Conservation (phyloP, 2,329 filamentous ascomycete genomes). For the Fusarium irregulare region DNA sequence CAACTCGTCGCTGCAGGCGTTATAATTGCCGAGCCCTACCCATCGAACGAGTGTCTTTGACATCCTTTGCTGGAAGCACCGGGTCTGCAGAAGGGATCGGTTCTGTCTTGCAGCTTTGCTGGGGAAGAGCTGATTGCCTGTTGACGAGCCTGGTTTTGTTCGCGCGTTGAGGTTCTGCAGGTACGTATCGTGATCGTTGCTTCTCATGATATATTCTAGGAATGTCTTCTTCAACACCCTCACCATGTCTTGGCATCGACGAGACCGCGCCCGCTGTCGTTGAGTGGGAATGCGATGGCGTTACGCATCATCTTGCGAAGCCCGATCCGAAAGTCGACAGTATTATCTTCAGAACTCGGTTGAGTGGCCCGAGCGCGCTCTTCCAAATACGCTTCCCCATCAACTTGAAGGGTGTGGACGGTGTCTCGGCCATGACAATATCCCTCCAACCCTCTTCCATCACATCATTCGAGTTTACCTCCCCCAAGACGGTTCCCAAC, state of each 20-base stretch:
- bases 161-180: not conserved
- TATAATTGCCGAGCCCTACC: slow-evolving; percentile 32
- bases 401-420: slow-evolving; percentile 22
- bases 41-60: slow-evolving; percentile 7
- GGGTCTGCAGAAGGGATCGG: slow-evolving; percentile 19
- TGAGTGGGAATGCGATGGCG: slow-evolving; percentile 11
- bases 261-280: slow-evolving; percentile 11
- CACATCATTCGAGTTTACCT: slow-evolving; percentile 9
- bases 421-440: not conserved
- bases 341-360: slow-evolving; percentile 1
- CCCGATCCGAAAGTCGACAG: slow-evolving; percentile 23
- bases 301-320: slow-evolving; percentile 12
- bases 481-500: not conserved
- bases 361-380: not conserved
- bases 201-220: slow-evolving; percentile 10
- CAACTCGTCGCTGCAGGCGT: slow-evolving; percentile 7
- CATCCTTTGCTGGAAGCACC: slow-evolving; percentile 23
- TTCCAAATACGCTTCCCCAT: slow-evolving; percentile 20
- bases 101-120: slow-evolving; percentile 19
- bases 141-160: slow-evolving; percentile 5
- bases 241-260: slow-evolving; percentile 22
- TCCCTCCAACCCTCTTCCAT: slow-evolving; percentile 26
- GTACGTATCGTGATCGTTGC: slow-evolving; percentile 1
- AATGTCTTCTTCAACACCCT: slow-evolving; percentile 9
- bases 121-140: slow-evolving; percentile 16